phyloP scores from a whole-genome alignment of 768 basidiomycete genomes.

The Pulveroboletus sp. region DNA sequence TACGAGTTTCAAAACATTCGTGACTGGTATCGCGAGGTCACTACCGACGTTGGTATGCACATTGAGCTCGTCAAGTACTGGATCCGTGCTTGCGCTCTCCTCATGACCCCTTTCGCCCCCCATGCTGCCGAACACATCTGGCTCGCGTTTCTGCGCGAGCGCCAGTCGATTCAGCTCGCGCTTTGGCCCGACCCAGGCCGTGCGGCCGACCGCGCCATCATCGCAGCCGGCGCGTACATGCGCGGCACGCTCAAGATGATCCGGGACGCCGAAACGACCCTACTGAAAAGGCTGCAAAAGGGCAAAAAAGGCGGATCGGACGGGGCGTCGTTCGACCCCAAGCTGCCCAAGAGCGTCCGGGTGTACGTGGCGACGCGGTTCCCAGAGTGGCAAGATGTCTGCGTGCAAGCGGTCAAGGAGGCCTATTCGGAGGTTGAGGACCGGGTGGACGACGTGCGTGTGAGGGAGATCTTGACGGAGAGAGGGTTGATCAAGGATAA shows the following conservation, averaged over 20 bases:
- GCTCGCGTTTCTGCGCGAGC: slow-evolving; percentile 65
- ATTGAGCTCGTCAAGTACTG: slow-evolving; percentile 79
- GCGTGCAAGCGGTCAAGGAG: slow-evolving; percentile 70
- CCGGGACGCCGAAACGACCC: slow-evolving; percentile 76
- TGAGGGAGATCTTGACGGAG: slow-evolving; percentile 61
- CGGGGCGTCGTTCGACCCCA: slow-evolving; percentile 69
- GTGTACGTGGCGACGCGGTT: slow-evolving; percentile 89
- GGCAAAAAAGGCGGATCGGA: slow-evolving; percentile 54
- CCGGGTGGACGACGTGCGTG: slow-evolving; percentile 78
- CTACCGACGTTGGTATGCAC: slow-evolving; percentile 87
- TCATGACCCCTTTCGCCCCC: slow-evolving; percentile 84
- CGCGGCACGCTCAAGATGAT: slow-evolving; percentile 86
- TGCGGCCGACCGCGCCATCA: slow-evolving; percentile 55
- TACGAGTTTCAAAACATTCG: slow-evolving; percentile 90
- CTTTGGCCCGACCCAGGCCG: slow-evolving; percentile 69
- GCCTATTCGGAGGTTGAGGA: slow-evolving; percentile 53
- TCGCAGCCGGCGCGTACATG: slow-evolving; percentile 83
- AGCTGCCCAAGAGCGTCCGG: slow-evolving; percentile 76
- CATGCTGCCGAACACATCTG: slow-evolving; percentile 94
- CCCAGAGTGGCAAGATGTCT: slow-evolving; percentile 90
- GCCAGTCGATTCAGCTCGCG: slow-evolving; percentile 76
- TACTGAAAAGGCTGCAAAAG: slow-evolving; percentile 79
- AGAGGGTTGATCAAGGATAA: slow-evolving; percentile 92
- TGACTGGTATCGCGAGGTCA: slow-evolving; percentile 96
- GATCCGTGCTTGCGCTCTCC: slow-evolving; percentile 75